These are phyloP conservation scores for Colletotrichum sp. DNA, from an alignment of 2,329 filamentous ascomycete species.

Conservation along the genomic window DNA sequence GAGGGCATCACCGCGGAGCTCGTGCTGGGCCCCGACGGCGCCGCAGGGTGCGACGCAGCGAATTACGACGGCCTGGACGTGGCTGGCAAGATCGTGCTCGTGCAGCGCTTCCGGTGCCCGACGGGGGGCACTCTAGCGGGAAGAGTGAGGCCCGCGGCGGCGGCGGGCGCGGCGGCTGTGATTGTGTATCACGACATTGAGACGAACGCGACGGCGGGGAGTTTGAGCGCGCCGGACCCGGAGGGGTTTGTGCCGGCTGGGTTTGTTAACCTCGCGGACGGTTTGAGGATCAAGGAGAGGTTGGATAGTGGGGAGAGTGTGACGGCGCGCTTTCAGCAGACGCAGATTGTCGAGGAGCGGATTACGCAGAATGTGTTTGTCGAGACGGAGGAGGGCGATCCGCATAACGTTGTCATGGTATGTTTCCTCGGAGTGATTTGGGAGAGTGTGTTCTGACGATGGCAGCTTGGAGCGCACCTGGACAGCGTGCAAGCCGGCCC, in stretches of 20 bases:
- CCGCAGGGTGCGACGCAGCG: constrained; percentile 26
- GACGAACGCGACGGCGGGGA: constrained; percentile 34
- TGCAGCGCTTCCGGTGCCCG: constrained; percentile 35
- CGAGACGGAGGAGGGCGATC: constrained; percentile 49
- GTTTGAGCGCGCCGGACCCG: constrained; percentile 29
- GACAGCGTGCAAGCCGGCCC: constrained; percentile 49
- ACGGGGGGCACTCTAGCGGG: constrained; percentile 36
- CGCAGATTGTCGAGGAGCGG: constrained; percentile 41
- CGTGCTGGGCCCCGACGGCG: constrained; percentile 30
- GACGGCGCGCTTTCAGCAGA: constrained; percentile 38
- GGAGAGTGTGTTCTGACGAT: background rate
- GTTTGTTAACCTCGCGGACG: constrained; percentile 41
- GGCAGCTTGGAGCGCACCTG: constrained; percentile 44
- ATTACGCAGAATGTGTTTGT: constrained; percentile 50
- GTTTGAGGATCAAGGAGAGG: constrained; percentile 40
- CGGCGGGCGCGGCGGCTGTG: constrained; percentile 33
- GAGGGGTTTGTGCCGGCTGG: constrained; percentile 32
- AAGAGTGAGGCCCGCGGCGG: constrained; percentile 30
- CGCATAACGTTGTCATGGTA: constrained; percentile 42
- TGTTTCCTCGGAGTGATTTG: background rate
- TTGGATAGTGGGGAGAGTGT: constrained; percentile 42
- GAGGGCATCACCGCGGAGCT: constrained; percentile 43
- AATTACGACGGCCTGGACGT: constrained; percentile 31
- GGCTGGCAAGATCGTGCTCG: constrained; percentile 35
- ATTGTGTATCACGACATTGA: constrained; percentile 35